Base-by-base conservation (phyloP, 2,329 filamentous ascomycete genomes). In the Xylaria arbuscula region DNA sequence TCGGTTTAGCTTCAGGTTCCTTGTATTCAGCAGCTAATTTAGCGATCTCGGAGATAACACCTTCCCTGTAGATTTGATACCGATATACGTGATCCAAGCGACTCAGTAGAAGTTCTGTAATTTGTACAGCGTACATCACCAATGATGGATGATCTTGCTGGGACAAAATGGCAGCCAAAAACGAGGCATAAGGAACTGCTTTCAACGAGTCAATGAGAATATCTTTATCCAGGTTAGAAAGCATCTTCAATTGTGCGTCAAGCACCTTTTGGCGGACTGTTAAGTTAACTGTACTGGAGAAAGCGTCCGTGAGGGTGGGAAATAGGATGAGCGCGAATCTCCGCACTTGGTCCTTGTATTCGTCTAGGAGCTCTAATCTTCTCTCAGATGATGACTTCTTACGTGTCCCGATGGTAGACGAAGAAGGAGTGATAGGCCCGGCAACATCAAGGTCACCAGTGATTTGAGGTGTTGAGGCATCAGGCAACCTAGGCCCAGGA, bases 11-110 rank as follows among this genome's bases (percentile, higher is more conserved):
- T 61, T 81, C 79, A 3, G 78, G 71, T 32, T 81, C 78, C 10
- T 78, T 76, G 60, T 86, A 82, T 59, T 84, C 80, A 60, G 81
- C 85, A 0, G 93, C 91, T 38, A 99, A 84, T 76, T 94, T 95
- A 36, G 89, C 87, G 60, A 99, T 97, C 78, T 99, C 95, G 1
- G 92, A 87, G 73, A 98, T 94, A 51, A 99, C 96, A 42, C 96
- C 96, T 81, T 99, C 97, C 0, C 96, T 92, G 77, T 99, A 97
- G 74, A 99, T 95, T 75, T 99, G 97, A 75, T 98, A 97, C 32
- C 93, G 90, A 77, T 99, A 99, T 36, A 98, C 92, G 24, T 90
- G 86, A 70, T 94, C 93, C 6, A 99, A 84, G 19, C 97, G 90
- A 75, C 90, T 91, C 68, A 98, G 87, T 0, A 99, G 86, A 6